These are phyloP conservation scores for Podochytrium sp. DNA, from an alignment of 192 early-diverging fungal genomes.

Conservation along the genomic window DNA sequence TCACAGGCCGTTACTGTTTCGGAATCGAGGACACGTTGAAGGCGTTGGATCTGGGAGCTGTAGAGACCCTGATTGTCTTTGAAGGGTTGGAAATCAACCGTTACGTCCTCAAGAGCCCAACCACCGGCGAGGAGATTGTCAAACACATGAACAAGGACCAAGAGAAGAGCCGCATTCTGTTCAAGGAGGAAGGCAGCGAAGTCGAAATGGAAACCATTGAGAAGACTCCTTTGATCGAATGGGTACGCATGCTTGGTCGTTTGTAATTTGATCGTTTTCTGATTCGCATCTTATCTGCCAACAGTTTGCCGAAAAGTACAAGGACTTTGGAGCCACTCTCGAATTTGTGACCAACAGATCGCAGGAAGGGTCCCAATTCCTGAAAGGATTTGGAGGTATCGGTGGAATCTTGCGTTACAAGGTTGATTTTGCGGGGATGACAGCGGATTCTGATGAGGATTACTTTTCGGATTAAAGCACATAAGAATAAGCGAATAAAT, in stretches of 20 bases:
- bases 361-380: constrained; percentile 96
- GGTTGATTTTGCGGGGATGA: constrained; percentile 43
- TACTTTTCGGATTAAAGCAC: constrained; percentile 55
- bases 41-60: constrained; percentile 95
- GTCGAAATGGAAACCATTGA: constrained; percentile 84
- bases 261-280: not conserved
- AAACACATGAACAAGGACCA: constrained; percentile 83
- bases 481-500: too few species aligned
- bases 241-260: constrained; percentile 54
- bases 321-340: constrained; percentile 89
- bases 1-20: constrained; percentile 87
- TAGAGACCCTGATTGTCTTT: constrained; percentile 98
- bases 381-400: constrained; percentile 98
- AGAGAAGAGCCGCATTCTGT: constrained; percentile 77
- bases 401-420: constrained; percentile 96
- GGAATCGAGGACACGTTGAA: constrained; percentile 96
- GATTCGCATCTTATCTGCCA: too few species aligned
- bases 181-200: constrained; percentile 64
- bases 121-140: constrained; percentile 67
- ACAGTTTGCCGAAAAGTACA: constrained; percentile 92
- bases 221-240: constrained; percentile 87
- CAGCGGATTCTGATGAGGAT: constrained; percentile 57
- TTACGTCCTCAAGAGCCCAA: constrained; percentile 75
- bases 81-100: constrained; percentile 89
- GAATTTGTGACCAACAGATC: constrained; percentile 97